Evolutionary conservation across 176 grass and related monocot genomes (phyloP).

Genomic region (Oryza meridionalis): DNA sequence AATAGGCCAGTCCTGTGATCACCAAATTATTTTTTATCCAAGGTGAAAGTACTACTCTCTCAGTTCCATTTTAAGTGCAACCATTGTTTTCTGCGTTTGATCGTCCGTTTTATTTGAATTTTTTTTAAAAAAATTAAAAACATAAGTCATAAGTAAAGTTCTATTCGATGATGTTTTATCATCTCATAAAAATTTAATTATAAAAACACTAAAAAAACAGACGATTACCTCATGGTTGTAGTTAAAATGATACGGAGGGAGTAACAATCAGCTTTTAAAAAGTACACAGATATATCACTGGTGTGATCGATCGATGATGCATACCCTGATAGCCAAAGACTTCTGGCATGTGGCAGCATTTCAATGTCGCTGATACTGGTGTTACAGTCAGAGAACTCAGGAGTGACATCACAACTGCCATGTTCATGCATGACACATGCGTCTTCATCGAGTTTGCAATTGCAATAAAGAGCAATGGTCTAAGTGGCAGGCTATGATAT

Average conservation of each 20-base stretch:
- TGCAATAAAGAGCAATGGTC: not conserved
- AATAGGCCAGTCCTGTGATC: too few species aligned
- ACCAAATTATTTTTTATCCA: not conserved
- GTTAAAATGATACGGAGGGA: too few species aligned
- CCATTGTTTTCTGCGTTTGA: too few species aligned
- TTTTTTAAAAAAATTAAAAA: too few species aligned
- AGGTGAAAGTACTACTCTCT: not conserved
- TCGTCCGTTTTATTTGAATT: too few species aligned
- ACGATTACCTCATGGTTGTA: too few species aligned
- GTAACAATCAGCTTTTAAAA: not conserved
- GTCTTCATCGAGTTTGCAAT: not conserved
- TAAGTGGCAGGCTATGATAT: too few species aligned
- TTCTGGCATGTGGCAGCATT: not conserved
- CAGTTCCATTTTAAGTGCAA: too few species aligned
- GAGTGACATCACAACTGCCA: slow-evolving; percentile 18
- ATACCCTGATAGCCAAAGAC: not conserved
- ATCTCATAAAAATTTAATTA: too few species aligned
- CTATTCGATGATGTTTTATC: too few species aligned
- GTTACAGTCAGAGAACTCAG: not conserved
- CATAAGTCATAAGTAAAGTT: too few species aligned
- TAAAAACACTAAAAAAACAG: too few species aligned
- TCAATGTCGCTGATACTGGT: not conserved
- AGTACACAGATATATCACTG: not conserved
- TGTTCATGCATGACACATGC: slow-evolving; percentile 11
- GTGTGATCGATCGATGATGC: not conserved